Base-by-base conservation (phyloP, 192 early-diverging fungal species). In the Coemansia sp. region DNA sequence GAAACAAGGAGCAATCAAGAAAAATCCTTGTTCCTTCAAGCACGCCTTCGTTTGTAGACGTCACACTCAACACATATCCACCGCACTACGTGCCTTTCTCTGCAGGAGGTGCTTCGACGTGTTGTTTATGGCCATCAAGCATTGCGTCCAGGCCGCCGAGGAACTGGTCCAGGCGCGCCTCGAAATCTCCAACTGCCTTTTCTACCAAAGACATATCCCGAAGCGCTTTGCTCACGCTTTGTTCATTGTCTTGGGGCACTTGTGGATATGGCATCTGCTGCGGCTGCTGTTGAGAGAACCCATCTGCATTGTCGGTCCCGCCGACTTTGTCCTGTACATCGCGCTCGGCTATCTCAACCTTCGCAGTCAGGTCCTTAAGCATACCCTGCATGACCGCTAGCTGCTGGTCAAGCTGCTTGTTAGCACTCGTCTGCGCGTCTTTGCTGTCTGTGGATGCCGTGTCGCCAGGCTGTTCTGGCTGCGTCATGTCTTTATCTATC, bases 81-180 rank as follows among this genome's bases (percentile, higher is more conserved):
- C 8, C 38, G 14, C 38, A 44, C 38, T 1, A 16, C 16, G 38
- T 14, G 38, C 3, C 3, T 14, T 44, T 44, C 0, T 44, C 14
- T 3, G 9, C 14, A 16, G 38, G 38, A 44, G 9, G 2, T 14
- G 38, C 38, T 44, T 16, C 12, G 12, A 44, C 12, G 26, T 34
- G 53, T 25, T 59, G 50, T 32, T 64, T 51, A 1, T 54, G 16
- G 3, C 50, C 53, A 4, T 71, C 72, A 22, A 80, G 54, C 25
- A 80, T 38, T 30, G 23, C 53, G 50, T 74, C 77, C 34, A 80
- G 65, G 12, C 58, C 51, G 26, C 67, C 47, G 1, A 80, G 68
- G 28, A 80, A 59, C 2, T 21, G 8, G 55, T 80, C 72, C 27
- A 80, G 48, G 41, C 60, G 68, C 16, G 68, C 23, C 55, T 80